These are phyloP conservation scores for Selenicereus undatus DNA, from an alignment of 148 eudicot genomes.

Conservation along the genomic window DNA sequence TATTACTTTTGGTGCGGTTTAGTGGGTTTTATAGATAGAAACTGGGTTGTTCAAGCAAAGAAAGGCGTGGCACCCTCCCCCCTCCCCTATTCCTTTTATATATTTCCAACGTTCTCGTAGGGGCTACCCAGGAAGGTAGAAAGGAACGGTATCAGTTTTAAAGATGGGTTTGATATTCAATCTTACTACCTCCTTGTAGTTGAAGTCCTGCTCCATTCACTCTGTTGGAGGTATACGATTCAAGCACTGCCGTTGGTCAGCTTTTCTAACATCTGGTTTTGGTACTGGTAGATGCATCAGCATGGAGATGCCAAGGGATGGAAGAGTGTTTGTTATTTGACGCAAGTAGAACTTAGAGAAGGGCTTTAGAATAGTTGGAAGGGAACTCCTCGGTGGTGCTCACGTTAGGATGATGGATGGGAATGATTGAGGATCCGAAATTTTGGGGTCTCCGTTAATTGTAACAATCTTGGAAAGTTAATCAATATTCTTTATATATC, in stretches of 20 bases:
- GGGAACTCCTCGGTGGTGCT: neutral
- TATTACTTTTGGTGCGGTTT: neutral
- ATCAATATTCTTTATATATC: neutral
- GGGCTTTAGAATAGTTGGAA: neutral
- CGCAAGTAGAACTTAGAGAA: neutral
- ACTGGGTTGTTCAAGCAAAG: neutral
- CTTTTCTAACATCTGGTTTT: neutral
- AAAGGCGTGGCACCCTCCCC: neutral
- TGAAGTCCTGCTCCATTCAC: no score
- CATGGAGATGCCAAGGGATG: neutral
- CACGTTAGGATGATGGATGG: neutral
- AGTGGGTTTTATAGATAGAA: neutral
- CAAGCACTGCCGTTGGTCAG: neutral
- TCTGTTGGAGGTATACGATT: neutral
- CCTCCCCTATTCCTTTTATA: neutral
- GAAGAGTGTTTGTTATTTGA: neutral
- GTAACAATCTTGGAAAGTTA: neutral
- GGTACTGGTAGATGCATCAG: conserved; percentile 1
- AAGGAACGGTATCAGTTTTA: no score
- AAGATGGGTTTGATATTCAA: neutral
- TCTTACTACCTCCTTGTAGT: neutral
- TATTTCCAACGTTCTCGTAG: no score
- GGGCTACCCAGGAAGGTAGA: no score
- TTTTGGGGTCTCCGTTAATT: neutral
- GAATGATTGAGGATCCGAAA: neutral